Conservation (phyloP, 1,284 basidiomycete species). For the Ceratorhiza oryzae-sativae region DNA sequence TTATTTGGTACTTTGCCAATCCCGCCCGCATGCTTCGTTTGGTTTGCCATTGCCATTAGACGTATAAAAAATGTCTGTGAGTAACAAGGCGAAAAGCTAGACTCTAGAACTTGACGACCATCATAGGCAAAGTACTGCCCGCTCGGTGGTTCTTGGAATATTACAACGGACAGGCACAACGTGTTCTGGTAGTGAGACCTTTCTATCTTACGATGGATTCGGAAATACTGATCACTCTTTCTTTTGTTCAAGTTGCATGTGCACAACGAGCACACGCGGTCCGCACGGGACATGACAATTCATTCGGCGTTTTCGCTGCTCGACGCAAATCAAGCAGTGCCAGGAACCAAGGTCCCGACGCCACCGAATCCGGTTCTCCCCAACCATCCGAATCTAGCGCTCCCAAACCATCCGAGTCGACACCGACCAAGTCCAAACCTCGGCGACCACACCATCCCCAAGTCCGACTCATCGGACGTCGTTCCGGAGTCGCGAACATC, state of each 20-base stretch:
- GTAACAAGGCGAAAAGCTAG: slow-evolving; percentile 4
- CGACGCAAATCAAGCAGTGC: not conserved
- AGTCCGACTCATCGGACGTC: not conserved
- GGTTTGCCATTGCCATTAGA: not conserved
- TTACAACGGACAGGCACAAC: slow-evolving; percentile 1
- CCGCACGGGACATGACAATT: not conserved
- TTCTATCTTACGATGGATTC: not conserved
- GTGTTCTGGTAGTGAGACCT: not conserved
- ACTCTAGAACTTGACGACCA: slow-evolving; percentile 2
- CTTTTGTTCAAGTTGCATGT: not conserved
- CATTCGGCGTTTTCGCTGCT: not conserved
- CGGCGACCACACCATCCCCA: not conserved
- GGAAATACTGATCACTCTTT: not conserved
- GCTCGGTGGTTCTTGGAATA: not conserved
- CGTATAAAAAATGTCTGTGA: slow-evolving; percentile 29
- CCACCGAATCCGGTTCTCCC: too few species aligned
- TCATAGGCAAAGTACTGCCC: not conserved
- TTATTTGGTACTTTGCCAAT: not conserved
- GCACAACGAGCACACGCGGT: not conserved
- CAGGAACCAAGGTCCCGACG: not conserved
- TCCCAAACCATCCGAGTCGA: too few species aligned
- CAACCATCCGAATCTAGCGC: too few species aligned
- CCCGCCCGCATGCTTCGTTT: not conserved
- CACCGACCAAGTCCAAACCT: not conserved
- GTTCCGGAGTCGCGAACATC: not conserved